A percentile compares a stretch with the other conserved stretches of the same genome.
These are phyloP conservation scores for Cutaneotrichosporon arboriforme DNA, from an alignment of 1,284 basidiomycete species.

Conservation along the genomic window DNA sequence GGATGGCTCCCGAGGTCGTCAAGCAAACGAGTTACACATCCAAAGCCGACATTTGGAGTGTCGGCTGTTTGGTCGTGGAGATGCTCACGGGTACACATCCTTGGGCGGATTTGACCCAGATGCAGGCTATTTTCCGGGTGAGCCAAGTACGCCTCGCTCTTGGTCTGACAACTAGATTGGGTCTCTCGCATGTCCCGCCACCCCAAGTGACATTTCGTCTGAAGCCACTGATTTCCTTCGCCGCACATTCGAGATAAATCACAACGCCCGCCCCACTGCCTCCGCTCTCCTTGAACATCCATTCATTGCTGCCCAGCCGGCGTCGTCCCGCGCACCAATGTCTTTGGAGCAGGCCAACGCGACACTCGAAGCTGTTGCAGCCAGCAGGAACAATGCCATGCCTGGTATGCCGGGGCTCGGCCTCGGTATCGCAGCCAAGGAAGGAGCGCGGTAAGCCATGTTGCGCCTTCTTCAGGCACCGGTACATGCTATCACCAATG, in stretches of 20 bases:
- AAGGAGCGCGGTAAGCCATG: not conserved
- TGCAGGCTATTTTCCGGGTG: conserved; percentile 97
- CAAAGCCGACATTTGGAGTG: conserved; percentile 98
- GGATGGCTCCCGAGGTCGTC: conserved; percentile 99
- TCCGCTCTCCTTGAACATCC: conserved; percentile 66
- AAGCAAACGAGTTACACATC: conserved; percentile 86
- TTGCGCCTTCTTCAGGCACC: too few species aligned
- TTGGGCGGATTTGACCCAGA: conserved; percentile 95
- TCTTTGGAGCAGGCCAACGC: conserved; percentile 17
- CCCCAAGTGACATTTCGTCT: conserved; percentile 77
- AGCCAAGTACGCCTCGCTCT: conserved; percentile 12
- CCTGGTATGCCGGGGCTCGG: conserved; percentile 1
- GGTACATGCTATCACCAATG: too few species aligned
- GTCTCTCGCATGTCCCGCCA: conserved; percentile 71
- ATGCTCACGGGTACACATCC: conserved; percentile 98
- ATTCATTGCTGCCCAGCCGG: conserved; percentile 54
- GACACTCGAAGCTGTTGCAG: conserved; percentile 13
- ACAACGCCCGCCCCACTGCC: conserved; percentile 74
- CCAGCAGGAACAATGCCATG: conserved; percentile 3
- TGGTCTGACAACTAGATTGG: conserved; percentile 63
- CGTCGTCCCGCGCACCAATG: conserved; percentile 2
- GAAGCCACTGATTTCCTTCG: conserved; percentile 80
- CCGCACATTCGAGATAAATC: conserved; percentile 77
- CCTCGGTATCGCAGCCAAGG: not conserved
- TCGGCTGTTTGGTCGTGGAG: conserved; percentile 95